These are phyloP conservation scores for Mycosphaerella arachidis DNA, from an alignment of 2,329 filamentous ascomycete genomes.

Conservation along the genomic window DNA sequence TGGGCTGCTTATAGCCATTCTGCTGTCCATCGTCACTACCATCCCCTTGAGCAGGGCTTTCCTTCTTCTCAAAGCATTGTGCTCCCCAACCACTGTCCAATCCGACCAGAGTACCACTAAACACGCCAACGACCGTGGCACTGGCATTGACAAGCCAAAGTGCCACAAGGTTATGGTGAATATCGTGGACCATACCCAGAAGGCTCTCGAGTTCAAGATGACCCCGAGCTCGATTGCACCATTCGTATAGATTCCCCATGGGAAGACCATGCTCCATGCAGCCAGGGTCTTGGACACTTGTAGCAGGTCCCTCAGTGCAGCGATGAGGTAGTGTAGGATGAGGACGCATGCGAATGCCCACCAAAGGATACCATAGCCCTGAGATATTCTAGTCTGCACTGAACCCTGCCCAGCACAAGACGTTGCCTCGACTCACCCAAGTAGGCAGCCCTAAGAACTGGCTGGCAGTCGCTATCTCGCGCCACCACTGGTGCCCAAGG, in stretches of 20 bases:
- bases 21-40: background rate
- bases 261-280: conserved; percentile 13
- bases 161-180: conserved; percentile 4
- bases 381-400: background rate
- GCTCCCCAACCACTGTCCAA: conserved; percentile 7
- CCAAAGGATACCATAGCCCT: conserved; percentile 14
- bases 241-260: conserved; percentile 14
- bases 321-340: conserved; percentile 5
- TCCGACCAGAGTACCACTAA: conserved; percentile 6
- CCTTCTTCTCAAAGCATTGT: background rate
- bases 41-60: background rate
- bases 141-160: conserved; percentile 10
- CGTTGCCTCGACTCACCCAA: conserved; percentile 1
- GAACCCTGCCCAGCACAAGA: too few species aligned
- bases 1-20: background rate
- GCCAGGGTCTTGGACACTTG: conserved; percentile 6
- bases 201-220: conserved; percentile 7
- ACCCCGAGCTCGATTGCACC: conserved; percentile 10
- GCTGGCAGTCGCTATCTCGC: conserved; percentile 2
- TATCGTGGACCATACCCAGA: conserved; percentile 9
- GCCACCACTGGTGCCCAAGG: background rate
- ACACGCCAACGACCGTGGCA: conserved; percentile 4
- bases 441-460: conserved; percentile 9
- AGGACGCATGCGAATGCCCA: conserved; percentile 13
- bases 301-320: conserved; percentile 3